Evolutionary conservation across 164 flowering plant genomes (phyloP).

Genomic region (Vitis riparia): DNA sequence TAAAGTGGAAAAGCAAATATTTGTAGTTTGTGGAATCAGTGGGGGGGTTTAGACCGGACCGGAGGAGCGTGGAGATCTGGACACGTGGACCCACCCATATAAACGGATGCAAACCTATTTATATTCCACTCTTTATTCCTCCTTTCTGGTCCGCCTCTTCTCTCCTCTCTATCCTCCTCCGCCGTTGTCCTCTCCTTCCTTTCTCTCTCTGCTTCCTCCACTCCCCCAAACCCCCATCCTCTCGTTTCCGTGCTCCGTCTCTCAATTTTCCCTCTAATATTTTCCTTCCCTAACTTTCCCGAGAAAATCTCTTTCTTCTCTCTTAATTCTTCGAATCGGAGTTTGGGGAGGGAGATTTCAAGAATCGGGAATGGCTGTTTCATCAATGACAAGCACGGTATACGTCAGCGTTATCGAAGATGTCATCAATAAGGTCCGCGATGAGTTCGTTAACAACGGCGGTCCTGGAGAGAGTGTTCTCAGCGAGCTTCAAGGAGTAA

Average conservation of each 20-base stretch:
- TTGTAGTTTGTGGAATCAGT: too few relatives aligned
- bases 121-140: conserved; percentile 61
- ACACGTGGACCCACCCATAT: conserved; percentile 47
- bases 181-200: conserved; percentile 15
- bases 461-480: conserved; percentile 81
- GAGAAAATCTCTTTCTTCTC: not conserved
- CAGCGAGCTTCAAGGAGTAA: conserved; percentile 85
- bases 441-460: conserved; percentile 65
- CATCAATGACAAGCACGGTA: conserved; percentile 61
- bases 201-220: not conserved
- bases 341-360: not conserved
- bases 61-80: conserved; percentile 23
- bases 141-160: conserved; percentile 40
- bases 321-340: not conserved
- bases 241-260: not conserved
- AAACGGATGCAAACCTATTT: conserved; percentile 96
- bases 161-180: conserved; percentile 13
- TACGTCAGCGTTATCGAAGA: conserved; percentile 87
- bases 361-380: conserved; percentile 44
- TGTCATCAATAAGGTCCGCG: conserved; percentile 83
- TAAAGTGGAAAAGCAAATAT: too few relatives aligned
- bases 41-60: too few relatives aligned
- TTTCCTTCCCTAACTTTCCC: not conserved
- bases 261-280: not conserved
- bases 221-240: conserved; percentile 11